Evolutionary conservation across 106 monocot genomes (phyloP).

Genomic region (Platanthera zijinensis): DNA sequence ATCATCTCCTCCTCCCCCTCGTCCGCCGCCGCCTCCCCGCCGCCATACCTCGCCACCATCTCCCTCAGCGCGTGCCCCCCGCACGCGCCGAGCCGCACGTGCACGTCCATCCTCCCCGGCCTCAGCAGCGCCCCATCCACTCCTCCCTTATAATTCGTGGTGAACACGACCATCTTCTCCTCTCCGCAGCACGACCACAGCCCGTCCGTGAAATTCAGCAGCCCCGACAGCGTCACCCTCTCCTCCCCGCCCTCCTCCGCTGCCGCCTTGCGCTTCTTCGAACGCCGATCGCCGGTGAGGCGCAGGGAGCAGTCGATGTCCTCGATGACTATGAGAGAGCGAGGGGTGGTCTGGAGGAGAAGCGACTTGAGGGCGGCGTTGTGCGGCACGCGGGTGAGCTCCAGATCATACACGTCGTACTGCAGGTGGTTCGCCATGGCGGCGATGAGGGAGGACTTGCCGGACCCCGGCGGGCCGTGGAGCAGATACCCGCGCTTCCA

Average conservation of each 20-base stretch:
- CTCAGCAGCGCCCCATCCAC: slow-evolving; percentile 62
- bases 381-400: slow-evolving; percentile 39
- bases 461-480: slow-evolving; percentile 73
- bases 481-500: slow-evolving; percentile 93
- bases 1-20: slow-evolving; percentile 31
- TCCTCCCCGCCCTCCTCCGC: slow-evolving; percentile 6
- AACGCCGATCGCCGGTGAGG: slow-evolving; percentile 42
- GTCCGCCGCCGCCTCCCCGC: not conserved
- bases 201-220: slow-evolving; percentile 89
- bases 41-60: slow-evolving; percentile 47
- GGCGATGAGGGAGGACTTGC: slow-evolving; percentile 81
- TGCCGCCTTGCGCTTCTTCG: not conserved
- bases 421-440: slow-evolving; percentile 78
- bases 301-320: slow-evolving; percentile 88
- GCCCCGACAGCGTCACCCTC: slow-evolving; percentile 70
- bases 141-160: slow-evolving; percentile 61
- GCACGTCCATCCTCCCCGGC: slow-evolving; percentile 65
- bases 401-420: slow-evolving; percentile 66
- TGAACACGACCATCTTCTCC: slow-evolving; percentile 78
- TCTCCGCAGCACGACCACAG: slow-evolving; percentile 92
- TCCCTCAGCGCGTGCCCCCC: slow-evolving; percentile 50
- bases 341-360: slow-evolving; percentile 71
- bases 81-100: slow-evolving; percentile 45
- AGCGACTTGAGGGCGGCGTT: slow-evolving; percentile 63
- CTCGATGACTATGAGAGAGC: slow-evolving; percentile 85